These are phyloP conservation scores for Paramecium octaurelia DNA, from an alignment of 73 alveolate species.

Conservation along the genomic window DNA sequence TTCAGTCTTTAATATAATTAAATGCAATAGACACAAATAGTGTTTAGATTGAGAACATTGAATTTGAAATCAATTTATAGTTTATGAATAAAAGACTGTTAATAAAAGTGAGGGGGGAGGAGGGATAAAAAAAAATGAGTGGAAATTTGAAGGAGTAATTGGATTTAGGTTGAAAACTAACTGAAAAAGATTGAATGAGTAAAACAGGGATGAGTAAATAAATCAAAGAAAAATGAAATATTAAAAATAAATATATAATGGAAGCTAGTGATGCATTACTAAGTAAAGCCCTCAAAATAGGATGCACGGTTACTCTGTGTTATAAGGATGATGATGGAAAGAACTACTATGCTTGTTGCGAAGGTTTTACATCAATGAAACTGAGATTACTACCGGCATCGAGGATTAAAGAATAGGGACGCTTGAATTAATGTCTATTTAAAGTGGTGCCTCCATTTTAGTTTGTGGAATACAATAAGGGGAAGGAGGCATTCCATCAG, in stretches of 20 bases:
- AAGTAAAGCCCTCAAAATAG: slow-evolving; percentile 9
- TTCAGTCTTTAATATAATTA: too few relatives aligned
- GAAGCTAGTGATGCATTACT: slow-evolving; percentile 8
- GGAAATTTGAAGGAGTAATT: too few relatives aligned
- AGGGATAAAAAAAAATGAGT: too few relatives aligned
- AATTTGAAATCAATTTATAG: too few relatives aligned
- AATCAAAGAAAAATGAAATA: not conserved
- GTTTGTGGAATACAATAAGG: not conserved
- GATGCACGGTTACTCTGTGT: slow-evolving; percentile 23
- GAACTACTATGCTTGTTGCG: slow-evolving; percentile 1
- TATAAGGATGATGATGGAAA: slow-evolving; percentile 34
- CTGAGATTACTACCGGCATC: not conserved
- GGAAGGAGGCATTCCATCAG: not conserved
- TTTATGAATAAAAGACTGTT: too few relatives aligned
- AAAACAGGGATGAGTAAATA: not conserved
- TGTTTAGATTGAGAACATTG: too few relatives aligned
- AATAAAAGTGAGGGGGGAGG: too few relatives aligned
- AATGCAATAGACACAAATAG: too few relatives aligned
- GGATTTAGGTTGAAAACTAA: not conserved
- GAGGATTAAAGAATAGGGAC: not conserved
- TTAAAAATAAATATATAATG: slow-evolving; percentile 18
- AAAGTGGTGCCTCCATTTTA: slow-evolving; percentile 23
- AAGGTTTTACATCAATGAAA: slow-evolving; percentile 19
- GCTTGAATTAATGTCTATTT: not conserved
- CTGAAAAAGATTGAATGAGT: not conserved